phyloP scores from a whole-genome alignment of 192 early-diverging fungal species.

The Linnemannia zychae region DNA sequence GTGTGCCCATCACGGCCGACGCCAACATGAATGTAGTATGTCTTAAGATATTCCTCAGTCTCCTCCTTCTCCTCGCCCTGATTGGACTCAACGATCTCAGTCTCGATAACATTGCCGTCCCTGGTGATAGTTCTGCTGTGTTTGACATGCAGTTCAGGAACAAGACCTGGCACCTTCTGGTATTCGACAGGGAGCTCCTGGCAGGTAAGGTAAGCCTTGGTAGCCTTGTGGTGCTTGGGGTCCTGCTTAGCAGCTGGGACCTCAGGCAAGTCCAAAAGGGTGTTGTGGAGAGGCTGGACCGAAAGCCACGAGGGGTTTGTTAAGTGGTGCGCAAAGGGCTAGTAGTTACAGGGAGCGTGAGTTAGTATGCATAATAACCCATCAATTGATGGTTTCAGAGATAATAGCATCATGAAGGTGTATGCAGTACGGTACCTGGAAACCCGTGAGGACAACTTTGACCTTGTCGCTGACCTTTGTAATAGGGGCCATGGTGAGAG shows the following conservation, averaged over 20 bases:
- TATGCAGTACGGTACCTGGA: slow-evolving; percentile 39
- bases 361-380: not conserved
- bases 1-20: slow-evolving; percentile 58
- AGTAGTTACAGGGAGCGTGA: not conserved
- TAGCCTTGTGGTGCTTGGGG: slow-evolving; percentile 30
- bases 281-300: slow-evolving; percentile 39
- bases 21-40: slow-evolving; percentile 69
- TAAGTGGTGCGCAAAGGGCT: slow-evolving; percentile 45
- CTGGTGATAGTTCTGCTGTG: not conserved
- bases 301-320: slow-evolving; percentile 53
- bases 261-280: slow-evolving; percentile 23
- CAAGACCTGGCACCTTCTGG: slow-evolving; percentile 54
- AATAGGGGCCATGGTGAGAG: slow-evolving; percentile 42
- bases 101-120: not conserved
- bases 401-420: too few species aligned
- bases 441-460: slow-evolving; percentile 52
- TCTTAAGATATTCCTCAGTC: slow-evolving; percentile 32
- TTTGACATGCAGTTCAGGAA: slow-evolving; percentile 59
- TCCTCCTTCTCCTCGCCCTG: slow-evolving; percentile 8
- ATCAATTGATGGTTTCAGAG: not conserved
- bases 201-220: slow-evolving; percentile 30
- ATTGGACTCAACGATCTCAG: not conserved
- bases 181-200: slow-evolving; percentile 72
- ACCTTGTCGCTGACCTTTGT: slow-evolving; percentile 27
- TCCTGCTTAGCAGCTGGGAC: not conserved